phyloP scores from a whole-genome alignment of 1,284 basidiomycete species.

The Apiotrichum sp. region DNA sequence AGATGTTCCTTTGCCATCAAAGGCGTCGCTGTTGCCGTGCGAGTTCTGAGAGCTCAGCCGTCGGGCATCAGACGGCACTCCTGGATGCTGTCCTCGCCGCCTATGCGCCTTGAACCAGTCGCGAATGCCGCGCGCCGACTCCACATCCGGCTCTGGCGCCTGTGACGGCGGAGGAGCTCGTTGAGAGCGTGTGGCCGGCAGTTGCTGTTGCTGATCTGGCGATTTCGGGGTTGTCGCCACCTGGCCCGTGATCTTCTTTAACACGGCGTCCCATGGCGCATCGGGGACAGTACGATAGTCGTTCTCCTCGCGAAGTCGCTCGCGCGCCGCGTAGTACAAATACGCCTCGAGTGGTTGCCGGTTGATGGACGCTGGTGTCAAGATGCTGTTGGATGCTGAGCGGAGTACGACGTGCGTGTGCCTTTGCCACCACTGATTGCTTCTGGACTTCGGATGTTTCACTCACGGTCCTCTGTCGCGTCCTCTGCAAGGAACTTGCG shows the following conservation, averaged over 20 bases:
- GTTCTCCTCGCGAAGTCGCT: conserved; percentile 12
- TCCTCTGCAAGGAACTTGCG: background rate
- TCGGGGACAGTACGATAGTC: conserved; percentile 19
- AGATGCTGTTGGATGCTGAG: no score
- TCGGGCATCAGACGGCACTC: no score
- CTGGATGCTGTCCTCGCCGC: no score
- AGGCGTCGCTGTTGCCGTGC: no score
- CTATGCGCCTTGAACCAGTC: no score
- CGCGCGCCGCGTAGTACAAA: conserved; percentile 14
- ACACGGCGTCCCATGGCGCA: conserved; percentile 8
- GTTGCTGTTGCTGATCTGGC: background rate
- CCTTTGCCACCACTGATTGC: no score
- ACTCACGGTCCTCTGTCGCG: background rate
- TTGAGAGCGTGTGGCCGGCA: no score
- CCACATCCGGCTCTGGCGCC: background rate
- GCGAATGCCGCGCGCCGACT: background rate
- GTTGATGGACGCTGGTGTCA: conserved; percentile 11
- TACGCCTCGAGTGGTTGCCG: conserved; percentile 16
- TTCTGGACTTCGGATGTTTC: background rate
- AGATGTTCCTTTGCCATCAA: no score
- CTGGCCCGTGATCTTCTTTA: conserved; percentile 8
- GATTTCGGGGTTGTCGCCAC: background rate
- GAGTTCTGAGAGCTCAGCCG: no score
- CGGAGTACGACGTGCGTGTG: no score
- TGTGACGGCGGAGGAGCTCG: no score